Percentiles rank a stretch among this genome's conserved stretches.
Evolutionary conservation across 306 rosid genomes (phyloP).

Genomic region (Oxytropis ochrocephala): DNA sequence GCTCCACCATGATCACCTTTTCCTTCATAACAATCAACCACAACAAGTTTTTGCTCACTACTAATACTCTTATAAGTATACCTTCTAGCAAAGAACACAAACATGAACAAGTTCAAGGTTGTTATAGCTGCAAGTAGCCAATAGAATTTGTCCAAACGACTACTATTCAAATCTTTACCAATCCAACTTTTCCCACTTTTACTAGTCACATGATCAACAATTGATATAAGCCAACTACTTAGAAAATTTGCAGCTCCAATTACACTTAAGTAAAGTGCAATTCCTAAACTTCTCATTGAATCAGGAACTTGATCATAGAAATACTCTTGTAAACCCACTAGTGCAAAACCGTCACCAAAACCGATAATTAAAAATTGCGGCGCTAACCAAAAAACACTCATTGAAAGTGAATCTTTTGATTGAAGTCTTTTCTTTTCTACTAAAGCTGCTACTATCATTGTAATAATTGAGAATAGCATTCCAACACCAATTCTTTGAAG

Average conservation of each 20-base stretch:
- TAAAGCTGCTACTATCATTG: conserved; percentile 66
- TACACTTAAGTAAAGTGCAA: conserved; percentile 70
- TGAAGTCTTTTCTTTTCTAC: conserved; percentile 55
- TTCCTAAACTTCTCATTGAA: conserved; percentile 83
- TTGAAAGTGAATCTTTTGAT: conserved; percentile 28
- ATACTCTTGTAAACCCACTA: conserved; percentile 84
- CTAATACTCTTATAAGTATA: conserved; percentile 52
- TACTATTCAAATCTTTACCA: conserved; percentile 62
- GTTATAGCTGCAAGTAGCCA: conserved; percentile 53
- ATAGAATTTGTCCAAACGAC: conserved; percentile 72
- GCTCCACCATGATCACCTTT: conserved; percentile 21
- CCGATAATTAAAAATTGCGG: conserved; percentile 77
- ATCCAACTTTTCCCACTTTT: conserved; percentile 59
- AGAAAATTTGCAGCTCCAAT: conserved; percentile 65
- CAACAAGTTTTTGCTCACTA: conserved; percentile 57
- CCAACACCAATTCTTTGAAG: conserved; percentile 86
- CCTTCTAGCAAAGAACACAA: conserved; percentile 56
- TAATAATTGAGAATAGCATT: conserved; percentile 41
- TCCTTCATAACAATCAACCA: conserved; percentile 44
- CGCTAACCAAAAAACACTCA: conserved; percentile 84
- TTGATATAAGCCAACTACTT: conserved; percentile 48
- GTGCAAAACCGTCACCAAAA: conserved; percentile 69
- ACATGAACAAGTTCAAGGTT: conserved; percentile 38
- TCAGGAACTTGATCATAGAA: conserved; percentile 92
- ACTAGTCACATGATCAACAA: conserved; percentile 45